Base-by-base conservation (phyloP, 495 filamentous ascomycete genomes). In the Polyplosphaeria fusca region DNA sequence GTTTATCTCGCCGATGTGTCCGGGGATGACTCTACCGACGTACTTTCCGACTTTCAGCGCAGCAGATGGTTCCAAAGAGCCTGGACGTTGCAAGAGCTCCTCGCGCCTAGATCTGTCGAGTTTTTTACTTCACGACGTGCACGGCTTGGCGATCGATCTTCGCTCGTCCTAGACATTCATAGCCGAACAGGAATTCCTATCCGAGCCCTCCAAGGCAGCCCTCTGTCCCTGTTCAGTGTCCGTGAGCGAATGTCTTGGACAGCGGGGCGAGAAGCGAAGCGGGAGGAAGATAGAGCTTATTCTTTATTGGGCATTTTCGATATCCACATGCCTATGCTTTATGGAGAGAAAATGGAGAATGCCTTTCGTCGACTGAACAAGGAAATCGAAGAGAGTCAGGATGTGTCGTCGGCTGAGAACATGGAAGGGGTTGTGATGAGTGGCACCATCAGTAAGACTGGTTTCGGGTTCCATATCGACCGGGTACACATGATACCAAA, bases 251-350 rank as follows among this genome's bases (percentile, higher is more conserved):
- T 35, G 30, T 35, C 30, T 9, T 35, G n/a, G 30, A 35, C n/a
- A 35, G 30, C 30, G n/a, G n/a, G n/a, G 7, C 30, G n/a, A 9
- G n/a, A 35, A 9, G n/a, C 30, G 7, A 35, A 35, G 43, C 19
- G n/a, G 44, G 55, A 64, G 42, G 55, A 59, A 23, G 54, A 58
- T 28, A 28, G 12, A 32, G 47, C 23, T 9, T 54, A 58, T 25
- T 58, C 47, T 39, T 22, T 58, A 19, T 19, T 58, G 3, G 54
- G 30, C 7, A 35, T 35, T 35, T 35, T 35, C 30, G 30, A n/a
- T 35, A 35, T 35, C 7, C 30, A 35, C n/a, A 35, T 35, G 30
- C 30, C 30, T n/a, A n/a, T n/a, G n/a, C n/a, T n/a, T n/a, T n/a
- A n/a, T n/a, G n/a, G n/a, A n/a, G n/a, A n/a, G n/a, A n/a, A n/a